Base-by-base conservation (phyloP, 305 asterid genomes). In the Lippia alba region DNA sequence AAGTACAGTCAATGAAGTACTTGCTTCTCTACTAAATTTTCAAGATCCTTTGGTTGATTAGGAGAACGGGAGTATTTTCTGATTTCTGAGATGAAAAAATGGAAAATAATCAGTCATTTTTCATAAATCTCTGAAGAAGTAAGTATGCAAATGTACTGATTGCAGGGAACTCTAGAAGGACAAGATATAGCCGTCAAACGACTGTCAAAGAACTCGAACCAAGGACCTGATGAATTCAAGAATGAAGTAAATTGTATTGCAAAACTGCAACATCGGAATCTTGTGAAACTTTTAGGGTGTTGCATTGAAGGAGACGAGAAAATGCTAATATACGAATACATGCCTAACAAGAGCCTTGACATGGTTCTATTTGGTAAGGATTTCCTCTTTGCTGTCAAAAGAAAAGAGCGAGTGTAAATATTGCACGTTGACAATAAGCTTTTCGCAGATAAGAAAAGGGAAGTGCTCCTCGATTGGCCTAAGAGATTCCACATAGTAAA, bases 171-270 rank as follows among this genome's bases (percentile, higher is more conserved):
- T 46, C 44, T 77, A 20, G 75, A 71, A 61, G 79, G 83, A 39
- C 82, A 70, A 64, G 80, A 75, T 44, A 45, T 84, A 46, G 86
- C 88, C 1, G 81, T 84, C 44, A 84, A 81, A 75, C 58, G 81
- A 6, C 72, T 83, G 0, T 81, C 88, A 6, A 51, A 16, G 32
- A 45, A 8, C 0, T 51, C 56, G 9, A 51, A 5, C 11, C 56
- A 51, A 51, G 56, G 56, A 51, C 56, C 17, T 17, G 56, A 51
- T 51, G 56, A 51, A 17, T 51, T 51, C 30, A 51, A 51, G 56
- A 51, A 51, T 6, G 30, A 51, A 51, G 56, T 51, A 15, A 51
- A 6, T 6, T 51, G 56, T 17, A 51, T 51, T 6, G 11, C 56
- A 12, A 51, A 51, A 51, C 24, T 51, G 16, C 56, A 51, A 51